Evolutionary conservation across 257 asterid genomes (phyloP).

Genomic region (Buddleja alternifolia): DNA sequence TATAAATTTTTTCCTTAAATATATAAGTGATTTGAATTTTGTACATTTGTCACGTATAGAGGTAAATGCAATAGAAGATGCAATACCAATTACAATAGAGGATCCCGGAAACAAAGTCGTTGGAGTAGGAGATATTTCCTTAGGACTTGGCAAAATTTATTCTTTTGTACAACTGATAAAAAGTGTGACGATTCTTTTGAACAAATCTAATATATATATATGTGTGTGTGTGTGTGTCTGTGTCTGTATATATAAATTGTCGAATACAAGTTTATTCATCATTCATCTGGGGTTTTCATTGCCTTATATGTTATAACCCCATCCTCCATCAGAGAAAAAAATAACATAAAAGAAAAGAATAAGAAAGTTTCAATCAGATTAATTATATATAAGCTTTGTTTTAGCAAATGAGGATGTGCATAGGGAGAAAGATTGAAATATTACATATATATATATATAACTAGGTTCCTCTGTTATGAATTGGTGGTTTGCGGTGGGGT

Average conservation of each 20-base stretch:
- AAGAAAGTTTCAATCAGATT: no score
- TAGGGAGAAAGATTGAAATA: not conserved
- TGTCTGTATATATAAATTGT: no score
- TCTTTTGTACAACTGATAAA: slow-evolving; percentile 12
- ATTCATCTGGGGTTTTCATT: no score
- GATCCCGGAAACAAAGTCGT: not conserved
- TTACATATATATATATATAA: not conserved
- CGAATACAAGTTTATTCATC: no score
- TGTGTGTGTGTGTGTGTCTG: not conserved
- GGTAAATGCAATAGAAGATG: no score
- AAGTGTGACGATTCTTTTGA: slow-evolving; percentile 4
- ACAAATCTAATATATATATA: not conserved
- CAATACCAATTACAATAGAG: no score
- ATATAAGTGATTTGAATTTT: no score
- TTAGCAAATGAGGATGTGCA: slow-evolving; percentile 6
- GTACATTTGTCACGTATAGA: no score
- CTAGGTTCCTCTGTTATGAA: slow-evolving; percentile 69
- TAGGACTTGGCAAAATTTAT: slow-evolving; percentile 20
- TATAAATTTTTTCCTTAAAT: no score
- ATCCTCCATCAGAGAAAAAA: not conserved
- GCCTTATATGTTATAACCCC: no score
- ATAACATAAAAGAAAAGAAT: not conserved
- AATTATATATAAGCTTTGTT: no score
- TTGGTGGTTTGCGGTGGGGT: slow-evolving; percentile 89
- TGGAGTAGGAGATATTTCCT: not conserved